A percentile compares a stretch with the other conserved stretches of the same genome.
Conservation (phyloP, 192 early-diverging fungal genomes). For the Coemansia sp. region DNA sequence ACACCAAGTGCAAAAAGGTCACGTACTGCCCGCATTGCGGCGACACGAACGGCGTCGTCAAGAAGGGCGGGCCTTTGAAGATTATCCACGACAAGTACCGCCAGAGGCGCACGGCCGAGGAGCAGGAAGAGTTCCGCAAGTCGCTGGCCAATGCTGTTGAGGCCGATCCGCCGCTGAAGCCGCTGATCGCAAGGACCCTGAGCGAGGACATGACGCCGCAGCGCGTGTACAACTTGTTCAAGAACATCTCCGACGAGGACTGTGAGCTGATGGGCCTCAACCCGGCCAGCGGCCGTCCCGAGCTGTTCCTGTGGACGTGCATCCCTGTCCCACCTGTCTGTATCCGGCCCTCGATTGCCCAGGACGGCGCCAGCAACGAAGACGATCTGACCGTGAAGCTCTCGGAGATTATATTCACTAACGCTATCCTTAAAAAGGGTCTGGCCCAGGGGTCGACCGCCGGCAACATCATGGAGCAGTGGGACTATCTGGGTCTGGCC, state of each 20-base stretch:
- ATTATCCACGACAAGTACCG: constrained; percentile 94
- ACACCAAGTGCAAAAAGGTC: constrained; percentile 84
- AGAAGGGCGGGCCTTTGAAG: constrained; percentile 94
- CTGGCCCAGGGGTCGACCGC: constrained; percentile 61
- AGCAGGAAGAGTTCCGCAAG: constrained; percentile 69
- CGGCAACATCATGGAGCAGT: constrained; percentile 82
- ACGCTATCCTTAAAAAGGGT: constrained; percentile 62
- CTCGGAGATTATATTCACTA: constrained; percentile 92
- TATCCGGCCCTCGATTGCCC: constrained; percentile 92
- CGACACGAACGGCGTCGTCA: constrained; percentile 83
- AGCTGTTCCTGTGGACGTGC: constrained; percentile 92
- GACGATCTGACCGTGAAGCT: constrained; percentile 96
- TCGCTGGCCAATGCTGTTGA: constrained; percentile 74
- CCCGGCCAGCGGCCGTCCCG: constrained; percentile 79
- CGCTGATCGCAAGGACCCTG: constrained; percentile 70
- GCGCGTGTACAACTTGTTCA: constrained; percentile 80
- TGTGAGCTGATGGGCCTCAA: constrained; percentile 94
- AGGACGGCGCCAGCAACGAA: constrained; percentile 93
- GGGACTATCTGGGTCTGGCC: constrained; percentile 93
- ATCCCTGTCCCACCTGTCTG: constrained; percentile 94
- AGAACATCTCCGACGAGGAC: constrained; percentile 87
- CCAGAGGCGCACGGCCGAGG: constrained; percentile 73
- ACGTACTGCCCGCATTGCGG: constrained; percentile 80
- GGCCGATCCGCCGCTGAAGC: constrained; percentile 70
- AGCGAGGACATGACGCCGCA: constrained; percentile 95